Evolutionary conservation across 495 filamentous ascomycete species (phyloP), one percentile per base, ranked within the genome.

Genomic region (Hyaloscypha hepaticicola): DNA sequence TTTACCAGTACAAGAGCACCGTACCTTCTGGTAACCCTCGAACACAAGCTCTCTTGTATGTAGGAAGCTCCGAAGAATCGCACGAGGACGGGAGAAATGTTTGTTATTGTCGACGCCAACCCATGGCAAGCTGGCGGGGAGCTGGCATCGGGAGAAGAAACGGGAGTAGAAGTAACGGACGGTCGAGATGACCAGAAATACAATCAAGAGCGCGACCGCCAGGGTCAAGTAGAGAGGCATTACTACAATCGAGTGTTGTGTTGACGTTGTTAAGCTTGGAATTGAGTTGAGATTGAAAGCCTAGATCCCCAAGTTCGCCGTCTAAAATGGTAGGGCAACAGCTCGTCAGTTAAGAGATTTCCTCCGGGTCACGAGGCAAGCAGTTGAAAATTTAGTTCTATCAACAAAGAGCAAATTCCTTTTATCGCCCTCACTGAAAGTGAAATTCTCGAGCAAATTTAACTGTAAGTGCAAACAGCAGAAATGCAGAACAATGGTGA

Each of bases 11-110:
- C 24, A 21, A 21, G 48, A 31, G 31, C 5, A 19, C 19, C 28
- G 25, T 48, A 63, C 65, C 45, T 67, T 67, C 11, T 58, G n/a
- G 28, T 67, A 67, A 3, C 59, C 60, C 19, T 59, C 48, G 29
- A 58, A 19, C 31, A 64, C 52, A 26, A 67, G 53, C 12, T 55
- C 60, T 22, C 60, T 27, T 9, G 55, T 60, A 24, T 53, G 19
- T 4, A 56, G 41, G 12, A 66, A 34, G 24, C 65, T 66, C 27
- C 52, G 27, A 12, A 41, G 21, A 28, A 52, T 66, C 0, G 53
- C 58, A 38, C 38, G 58, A 52, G 38, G 52, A 52, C 58, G 50
- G 1, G 58, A 49, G 24, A 57, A 45, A 19, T 26, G 50, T 14
- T 34, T 27, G 22, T 31, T 41, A 33, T 45, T 52, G 12, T 63